phyloP scores from a whole-genome alignment of 2,329 filamentous ascomycete genomes.

The Claviceps citrina region DNA sequence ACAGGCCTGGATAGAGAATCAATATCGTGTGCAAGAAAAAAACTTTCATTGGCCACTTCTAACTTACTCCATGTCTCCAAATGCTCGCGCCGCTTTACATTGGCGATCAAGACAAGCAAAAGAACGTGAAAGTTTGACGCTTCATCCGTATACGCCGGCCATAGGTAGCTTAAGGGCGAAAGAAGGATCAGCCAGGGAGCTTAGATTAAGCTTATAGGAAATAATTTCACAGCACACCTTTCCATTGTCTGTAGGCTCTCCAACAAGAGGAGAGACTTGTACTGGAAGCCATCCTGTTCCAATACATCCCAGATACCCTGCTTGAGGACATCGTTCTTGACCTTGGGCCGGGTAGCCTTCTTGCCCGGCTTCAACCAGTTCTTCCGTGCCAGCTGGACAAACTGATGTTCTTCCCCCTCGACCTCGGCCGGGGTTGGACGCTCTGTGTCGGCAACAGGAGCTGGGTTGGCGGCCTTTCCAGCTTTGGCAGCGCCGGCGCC shows the following conservation, averaged over 20 bases:
- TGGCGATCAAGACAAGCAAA: slow-evolving; percentile 70
- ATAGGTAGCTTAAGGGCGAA: slow-evolving; percentile 56
- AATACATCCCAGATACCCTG: slow-evolving; percentile 77
- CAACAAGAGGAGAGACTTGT: slow-evolving; percentile 62
- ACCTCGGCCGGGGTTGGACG: slow-evolving; percentile 45
- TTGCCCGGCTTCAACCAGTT: slow-evolving; percentile 63
- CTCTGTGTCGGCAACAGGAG: slow-evolving; percentile 24
- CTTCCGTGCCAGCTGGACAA: slow-evolving; percentile 64
- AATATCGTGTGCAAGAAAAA: slow-evolving; percentile 7
- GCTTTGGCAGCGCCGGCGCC: slow-evolving; percentile 23
- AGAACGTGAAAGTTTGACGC: slow-evolving; percentile 86
- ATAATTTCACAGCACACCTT: slow-evolving; percentile 31
- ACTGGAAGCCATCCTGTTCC: slow-evolving; percentile 64
- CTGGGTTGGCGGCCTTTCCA: slow-evolving; percentile 19
- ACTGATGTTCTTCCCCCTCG: slow-evolving; percentile 56
- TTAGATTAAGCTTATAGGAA: background rate
- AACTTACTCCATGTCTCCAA: slow-evolving; percentile 69
- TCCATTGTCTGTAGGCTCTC: slow-evolving; percentile 87
- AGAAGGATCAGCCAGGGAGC: background rate
- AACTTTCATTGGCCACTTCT: background rate
- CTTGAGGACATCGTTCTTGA: slow-evolving; percentile 76
- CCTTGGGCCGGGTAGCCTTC: slow-evolving; percentile 49
- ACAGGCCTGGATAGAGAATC: slow-evolving; percentile 40
- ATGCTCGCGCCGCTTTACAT: slow-evolving; percentile 76
- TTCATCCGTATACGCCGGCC: slow-evolving; percentile 82